These are phyloP conservation scores for Bryoerythrophyllum caledonicum DNA, from an alignment of 225 moss, liverwort and hornwort species.

Conservation along the genomic window DNA sequence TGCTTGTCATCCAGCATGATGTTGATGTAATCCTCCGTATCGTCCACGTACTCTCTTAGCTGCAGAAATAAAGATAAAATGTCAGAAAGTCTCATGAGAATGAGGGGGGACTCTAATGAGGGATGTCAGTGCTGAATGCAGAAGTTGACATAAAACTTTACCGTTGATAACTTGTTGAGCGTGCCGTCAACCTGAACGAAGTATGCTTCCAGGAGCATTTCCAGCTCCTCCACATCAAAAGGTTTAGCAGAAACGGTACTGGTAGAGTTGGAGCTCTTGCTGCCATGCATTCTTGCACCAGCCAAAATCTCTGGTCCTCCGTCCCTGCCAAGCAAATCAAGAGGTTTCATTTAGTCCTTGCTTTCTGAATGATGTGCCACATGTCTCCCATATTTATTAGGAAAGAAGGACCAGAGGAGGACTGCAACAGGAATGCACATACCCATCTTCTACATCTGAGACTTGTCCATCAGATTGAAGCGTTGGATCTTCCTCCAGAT, in stretches of 20 bases:
- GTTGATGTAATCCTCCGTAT: constrained; percentile 98
- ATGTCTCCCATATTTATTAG: background rate
- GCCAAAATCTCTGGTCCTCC: constrained; percentile 41
- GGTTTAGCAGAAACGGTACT: constrained; percentile 71
- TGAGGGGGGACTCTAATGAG: background rate
- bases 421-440: constrained; percentile 10
- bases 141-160: constrained; percentile 21
- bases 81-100: background rate
- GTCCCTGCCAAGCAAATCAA: constrained; percentile 48
- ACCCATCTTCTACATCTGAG: constrained; percentile 70
- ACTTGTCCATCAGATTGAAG: constrained; percentile 48
- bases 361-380: background rate
- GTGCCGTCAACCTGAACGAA: constrained; percentile 99
- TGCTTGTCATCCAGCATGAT: constrained; percentile 99
- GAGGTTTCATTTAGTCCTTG: constrained; percentile 8
- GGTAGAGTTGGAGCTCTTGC: constrained; percentile 59
- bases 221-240: constrained; percentile 95
- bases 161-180: constrained; percentile 96
- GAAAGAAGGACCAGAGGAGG: background rate
- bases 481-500: constrained; percentile 34
- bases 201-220: constrained; percentile 98
- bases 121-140: background rate
- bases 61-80: constrained; percentile 36
- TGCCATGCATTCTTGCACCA: constrained; percentile 47
- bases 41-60: constrained; percentile 95